Evolutionary conservation across 2,329 filamentous ascomycete genomes (phyloP).

Genomic region (Arachnomyces sp.): DNA sequence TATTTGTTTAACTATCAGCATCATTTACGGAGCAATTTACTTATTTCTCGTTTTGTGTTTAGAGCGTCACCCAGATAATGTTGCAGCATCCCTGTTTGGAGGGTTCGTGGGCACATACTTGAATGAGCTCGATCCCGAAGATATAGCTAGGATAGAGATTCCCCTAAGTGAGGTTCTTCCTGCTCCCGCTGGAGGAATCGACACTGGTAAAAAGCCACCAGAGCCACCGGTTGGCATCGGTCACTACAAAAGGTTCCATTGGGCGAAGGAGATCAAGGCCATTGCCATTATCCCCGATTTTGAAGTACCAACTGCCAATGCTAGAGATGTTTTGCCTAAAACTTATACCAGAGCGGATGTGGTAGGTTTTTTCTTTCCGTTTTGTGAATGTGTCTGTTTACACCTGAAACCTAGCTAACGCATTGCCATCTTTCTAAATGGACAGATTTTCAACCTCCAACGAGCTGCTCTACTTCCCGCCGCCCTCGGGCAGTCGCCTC

Average conservation of each 20-base stretch:
- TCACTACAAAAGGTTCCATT: constrained; percentile 91
- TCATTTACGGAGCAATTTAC: not conserved
- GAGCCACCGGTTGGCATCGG: constrained; percentile 88
- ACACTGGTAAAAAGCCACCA: constrained; percentile 80
- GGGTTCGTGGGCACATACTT: constrained; percentile 96
- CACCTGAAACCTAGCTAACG: not conserved
- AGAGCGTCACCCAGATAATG: constrained; percentile 84
- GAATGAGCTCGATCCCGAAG: constrained; percentile 81
- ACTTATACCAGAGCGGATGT: constrained; percentile 75
- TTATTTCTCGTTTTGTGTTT: constrained; percentile 3
- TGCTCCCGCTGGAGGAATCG: constrained; percentile 78
- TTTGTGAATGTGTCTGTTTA: constrained; percentile 1
- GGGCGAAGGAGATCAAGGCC: constrained; percentile 92
- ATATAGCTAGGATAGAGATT: constrained; percentile 85
- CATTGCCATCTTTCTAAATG: not conserved
- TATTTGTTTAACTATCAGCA: too few species aligned
- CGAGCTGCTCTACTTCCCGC: constrained; percentile 84
- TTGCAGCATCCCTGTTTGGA: constrained; percentile 89
- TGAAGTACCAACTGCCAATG: constrained; percentile 88
- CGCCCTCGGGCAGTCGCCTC: constrained; percentile 80
- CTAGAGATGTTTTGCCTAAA: constrained; percentile 74
- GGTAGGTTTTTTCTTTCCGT: constrained; percentile 44
- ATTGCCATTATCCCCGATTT: constrained; percentile 95
- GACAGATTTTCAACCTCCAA: constrained; percentile 75
- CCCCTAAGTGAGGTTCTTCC: constrained; percentile 90